A percentile compares a stretch with the other conserved stretches of the same genome.
Conservation (phyloP, 148 eudicot species). For the Cornus suecica region DNA sequence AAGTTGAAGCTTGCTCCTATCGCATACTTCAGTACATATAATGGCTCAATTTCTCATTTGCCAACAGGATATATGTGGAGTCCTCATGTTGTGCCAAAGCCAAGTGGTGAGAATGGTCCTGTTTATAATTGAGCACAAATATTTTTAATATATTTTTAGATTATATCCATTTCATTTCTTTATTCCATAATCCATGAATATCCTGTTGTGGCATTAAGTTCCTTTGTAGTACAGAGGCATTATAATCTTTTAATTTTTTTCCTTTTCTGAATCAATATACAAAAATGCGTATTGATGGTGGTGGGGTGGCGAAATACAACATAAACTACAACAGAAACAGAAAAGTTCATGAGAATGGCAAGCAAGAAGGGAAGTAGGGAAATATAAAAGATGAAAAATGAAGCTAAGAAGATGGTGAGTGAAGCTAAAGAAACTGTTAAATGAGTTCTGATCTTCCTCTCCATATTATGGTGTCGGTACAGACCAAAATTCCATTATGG, state of each 20-base stretch:
- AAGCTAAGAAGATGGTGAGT: too few relatives aligned
- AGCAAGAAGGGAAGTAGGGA: too few relatives aligned
- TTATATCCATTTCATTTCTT: background rate
- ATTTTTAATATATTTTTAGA: slow-evolving; percentile 2
- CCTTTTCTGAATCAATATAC: background rate
- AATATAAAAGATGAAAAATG: too few relatives aligned
- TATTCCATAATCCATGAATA: background rate
- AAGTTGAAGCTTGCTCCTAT: slow-evolving; percentile 84
- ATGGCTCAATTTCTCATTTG: slow-evolving; percentile 73
- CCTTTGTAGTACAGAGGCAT: background rate
- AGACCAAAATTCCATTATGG: too few relatives aligned
- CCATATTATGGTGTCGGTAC: too few relatives aligned
- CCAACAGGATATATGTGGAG: slow-evolving; percentile 99
- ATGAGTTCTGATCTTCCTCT: too few relatives aligned
- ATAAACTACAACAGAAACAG: too few relatives aligned
- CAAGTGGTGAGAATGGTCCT: slow-evolving; percentile 52
- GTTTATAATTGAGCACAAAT: background rate
- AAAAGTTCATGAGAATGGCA: too few relatives aligned
- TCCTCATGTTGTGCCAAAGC: slow-evolving; percentile 84
- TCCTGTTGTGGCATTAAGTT: background rate
- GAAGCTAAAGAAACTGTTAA: too few relatives aligned
- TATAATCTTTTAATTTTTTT: background rate
- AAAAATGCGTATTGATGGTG: background rate
- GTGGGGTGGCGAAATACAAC: too few relatives aligned
- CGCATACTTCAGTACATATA: slow-evolving; percentile 80